Base-by-base conservation (phyloP, 306 rosid species). In the Vigna reflexopilosa region DNA sequence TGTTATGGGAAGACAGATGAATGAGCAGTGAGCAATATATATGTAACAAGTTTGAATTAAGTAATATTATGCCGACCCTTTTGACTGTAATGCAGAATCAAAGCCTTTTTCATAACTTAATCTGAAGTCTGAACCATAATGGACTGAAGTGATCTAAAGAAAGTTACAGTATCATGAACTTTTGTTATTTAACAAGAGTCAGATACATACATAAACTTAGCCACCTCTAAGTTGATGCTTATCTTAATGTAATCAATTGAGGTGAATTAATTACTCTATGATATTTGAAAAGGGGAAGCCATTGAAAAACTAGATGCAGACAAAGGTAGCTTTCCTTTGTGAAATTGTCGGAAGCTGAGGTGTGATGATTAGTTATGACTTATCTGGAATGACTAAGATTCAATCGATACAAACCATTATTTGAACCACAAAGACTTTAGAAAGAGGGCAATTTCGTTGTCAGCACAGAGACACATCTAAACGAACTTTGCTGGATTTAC, bases 301-400 rank as follows among this genome's bases (percentile, higher is more conserved):
- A 59, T 68, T 62, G n/a, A 82, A 17, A 51, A 70, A 71, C 17
- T 49, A 40, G 70, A 63, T 64, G 55, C 70, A 82, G 82, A 52
- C 52, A 58, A 63, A 40, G 51, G 56, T 55, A 28, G 80, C 40
- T 58, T 77, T 40, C 42, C 58, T 24, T 19, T 28, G 44, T 9
- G 71, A 24, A 49, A 68, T 67, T 58, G 83, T 72, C 61, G 55
- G 49, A 36, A 15, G 76, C n/a, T 64, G 70, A 77, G 36, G 64
- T 82, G 82, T 30, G n/a, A 42, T 50, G 59, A 34, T 65, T 55
- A 72, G 65, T 77, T 71, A 64, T 40, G 30, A 67, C 50, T 56
- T 58, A 83, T 77, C 80, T 62, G 1, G 26, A 73, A 56, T 67
- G 77, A 66, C 55, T 83, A 59, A 67, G 49, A 78, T 14, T 54